Percentiles rank a stretch among this genome's conserved stretches.
phyloP scores from a whole-genome alignment of 768 basidiomycete genomes.

The Tulasnella sp. region DNA sequence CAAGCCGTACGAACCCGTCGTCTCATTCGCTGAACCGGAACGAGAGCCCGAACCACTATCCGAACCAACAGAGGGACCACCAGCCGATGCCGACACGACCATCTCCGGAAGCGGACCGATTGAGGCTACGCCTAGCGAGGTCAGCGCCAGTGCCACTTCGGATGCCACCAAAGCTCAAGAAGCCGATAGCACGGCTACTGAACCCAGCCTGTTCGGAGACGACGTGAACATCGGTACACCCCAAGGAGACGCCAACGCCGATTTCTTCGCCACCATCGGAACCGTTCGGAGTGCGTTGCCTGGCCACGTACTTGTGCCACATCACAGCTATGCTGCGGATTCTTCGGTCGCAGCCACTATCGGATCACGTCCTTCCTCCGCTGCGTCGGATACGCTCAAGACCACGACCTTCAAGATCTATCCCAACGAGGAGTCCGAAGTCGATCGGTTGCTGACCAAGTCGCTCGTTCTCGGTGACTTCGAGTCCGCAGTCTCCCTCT shows the following conservation, averaged over 20 bases:
- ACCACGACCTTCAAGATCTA: constrained; percentile 89
- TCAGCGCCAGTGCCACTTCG: constrained; percentile 65
- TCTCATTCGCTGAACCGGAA: constrained; percentile 83
- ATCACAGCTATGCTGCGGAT: constrained; percentile 76
- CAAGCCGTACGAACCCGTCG: constrained; percentile 68
- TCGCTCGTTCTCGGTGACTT: constrained; percentile 97
- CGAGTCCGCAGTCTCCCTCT: constrained; percentile 85
- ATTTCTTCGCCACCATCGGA: constrained; percentile 88
- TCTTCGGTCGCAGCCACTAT: constrained; percentile 94
- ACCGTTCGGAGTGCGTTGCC: constrained; percentile 46
- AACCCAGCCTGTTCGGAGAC: constrained; percentile 85
- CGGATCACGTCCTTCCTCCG: constrained; percentile 86
- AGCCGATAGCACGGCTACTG: constrained; percentile 68
- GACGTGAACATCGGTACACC: constrained; percentile 66
- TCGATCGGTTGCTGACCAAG: constrained; percentile 86
- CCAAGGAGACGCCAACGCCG: constrained; percentile 66
- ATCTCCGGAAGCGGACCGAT: constrained; percentile 45
- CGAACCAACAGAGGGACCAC: constrained; percentile 40
- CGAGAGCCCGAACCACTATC: constrained; percentile 46
- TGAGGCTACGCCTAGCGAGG: constrained; percentile 75
- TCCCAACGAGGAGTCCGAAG: constrained; percentile 81
- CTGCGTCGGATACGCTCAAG: constrained; percentile 72
- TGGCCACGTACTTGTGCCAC: constrained; percentile 65
- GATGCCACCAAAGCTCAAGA: constrained; percentile 61
- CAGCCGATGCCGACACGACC: constrained; percentile 52